Evolutionary conservation across 2,329 filamentous ascomycete genomes (phyloP).

Genomic region (Balansia obtecta): DNA sequence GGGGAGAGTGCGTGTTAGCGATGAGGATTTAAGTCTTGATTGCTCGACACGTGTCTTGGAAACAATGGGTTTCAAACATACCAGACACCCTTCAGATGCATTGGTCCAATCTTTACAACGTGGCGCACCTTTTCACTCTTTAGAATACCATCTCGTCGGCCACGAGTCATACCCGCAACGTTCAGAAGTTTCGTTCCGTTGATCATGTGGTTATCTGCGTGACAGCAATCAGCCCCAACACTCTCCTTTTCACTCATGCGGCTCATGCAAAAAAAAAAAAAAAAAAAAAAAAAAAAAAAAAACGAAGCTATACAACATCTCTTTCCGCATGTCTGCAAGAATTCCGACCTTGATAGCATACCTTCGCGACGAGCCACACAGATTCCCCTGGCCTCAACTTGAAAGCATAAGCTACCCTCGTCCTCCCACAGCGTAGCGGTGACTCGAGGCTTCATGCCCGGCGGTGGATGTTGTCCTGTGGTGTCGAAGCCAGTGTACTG

Average conservation of each 20-base stretch:
- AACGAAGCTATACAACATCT: too few relatives aligned
- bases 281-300: too few relatives aligned
- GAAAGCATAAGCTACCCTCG: constrained; percentile 93
- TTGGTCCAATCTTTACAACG: constrained; percentile 96
- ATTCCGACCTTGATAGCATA: constrained; percentile 23
- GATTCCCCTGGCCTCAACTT: constrained; percentile 91
- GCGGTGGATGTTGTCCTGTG: constrained; percentile 84
- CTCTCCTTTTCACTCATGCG: background rate
- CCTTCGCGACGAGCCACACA: constrained; percentile 91
- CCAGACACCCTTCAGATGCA: constrained; percentile 98
- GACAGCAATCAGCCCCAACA: background rate
- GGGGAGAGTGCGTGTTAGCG: constrained; percentile 13
- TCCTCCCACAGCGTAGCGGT: constrained; percentile 98
- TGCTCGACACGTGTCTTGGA: constrained; percentile 8
- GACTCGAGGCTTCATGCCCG: constrained; percentile 90
- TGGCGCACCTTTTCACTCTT: constrained; percentile 97
- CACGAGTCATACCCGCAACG: constrained; percentile 95
- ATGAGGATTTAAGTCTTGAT: background rate
- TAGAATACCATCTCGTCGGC: constrained; percentile 85
- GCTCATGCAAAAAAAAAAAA: too few relatives aligned
- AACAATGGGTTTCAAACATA: constrained; percentile 34
- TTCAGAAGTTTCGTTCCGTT: constrained; percentile 96
- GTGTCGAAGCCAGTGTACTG: constrained; percentile 58
- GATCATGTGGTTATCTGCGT: constrained; percentile 91
- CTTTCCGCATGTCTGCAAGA: constrained; percentile 43